Evolutionary conservation across 2,329 filamentous ascomycete species (phyloP).

Genomic region (Aspergillus floridensis): DNA sequence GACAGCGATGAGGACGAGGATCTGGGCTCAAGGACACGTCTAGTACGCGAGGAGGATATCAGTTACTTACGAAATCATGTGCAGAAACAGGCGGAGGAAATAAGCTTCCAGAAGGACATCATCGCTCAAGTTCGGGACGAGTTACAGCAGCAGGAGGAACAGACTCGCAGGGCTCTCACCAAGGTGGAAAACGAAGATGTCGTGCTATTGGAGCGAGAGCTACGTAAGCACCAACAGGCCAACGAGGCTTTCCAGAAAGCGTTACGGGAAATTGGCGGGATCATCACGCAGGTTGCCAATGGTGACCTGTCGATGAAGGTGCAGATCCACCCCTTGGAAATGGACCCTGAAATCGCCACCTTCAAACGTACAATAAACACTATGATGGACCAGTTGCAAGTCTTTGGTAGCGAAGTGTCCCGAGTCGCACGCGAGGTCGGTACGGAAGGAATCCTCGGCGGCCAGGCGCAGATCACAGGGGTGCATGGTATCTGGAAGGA

Average conservation of each 20-base stretch:
- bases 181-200: conserved; percentile 85
- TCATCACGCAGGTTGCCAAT: conserved; percentile 91
- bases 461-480: conserved; percentile 88
- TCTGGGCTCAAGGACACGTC: conserved; percentile 50
- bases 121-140: conserved; percentile 83
- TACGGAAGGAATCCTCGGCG: conserved; percentile 89
- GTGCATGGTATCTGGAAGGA: conserved; percentile 98
- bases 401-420: conserved; percentile 95
- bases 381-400: conserved; percentile 97
- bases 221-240: conserved; percentile 96
- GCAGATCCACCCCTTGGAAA: conserved; percentile 89
- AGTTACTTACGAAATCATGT: conserved; percentile 85
- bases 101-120: conserved; percentile 81
- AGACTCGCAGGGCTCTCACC: conserved; percentile 78
- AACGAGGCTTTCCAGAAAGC: conserved; percentile 99
- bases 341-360: conserved; percentile 96
- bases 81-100: conserved; percentile 88
- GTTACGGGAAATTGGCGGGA: conserved; percentile 91
- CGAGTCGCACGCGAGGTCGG: conserved; percentile 92
- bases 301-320: conserved; percentile 97
- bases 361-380: conserved; percentile 99
- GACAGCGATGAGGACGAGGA: conserved; percentile 48
- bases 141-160: conserved; percentile 77
- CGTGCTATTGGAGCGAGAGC: conserved; percentile 81
- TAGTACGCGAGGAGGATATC: conserved; percentile 74